Percentiles rank a stretch among this genome's conserved stretches.
Conservation (phyloP, 1,284 basidiomycete genomes). For the Pterula multifida region DNA sequence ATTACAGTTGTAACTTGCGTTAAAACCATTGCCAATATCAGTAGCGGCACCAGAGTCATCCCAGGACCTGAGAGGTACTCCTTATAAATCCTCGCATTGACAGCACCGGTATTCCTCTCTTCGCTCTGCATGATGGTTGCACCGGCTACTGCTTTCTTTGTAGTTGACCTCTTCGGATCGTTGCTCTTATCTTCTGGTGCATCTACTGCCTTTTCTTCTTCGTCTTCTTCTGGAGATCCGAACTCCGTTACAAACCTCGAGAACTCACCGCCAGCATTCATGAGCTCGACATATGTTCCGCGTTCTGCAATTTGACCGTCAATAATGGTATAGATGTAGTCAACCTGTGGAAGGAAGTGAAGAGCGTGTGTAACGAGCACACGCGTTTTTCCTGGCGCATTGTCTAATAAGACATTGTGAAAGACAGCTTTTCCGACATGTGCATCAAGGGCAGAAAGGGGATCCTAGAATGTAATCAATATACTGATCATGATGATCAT, state of each 20-base stretch:
- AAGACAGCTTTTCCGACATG: constrained; percentile 85
- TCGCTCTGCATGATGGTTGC: constrained; percentile 52
- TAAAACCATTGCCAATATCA: constrained; percentile 37
- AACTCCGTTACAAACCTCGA: constrained; percentile 59
- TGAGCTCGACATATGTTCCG: constrained; percentile 64
- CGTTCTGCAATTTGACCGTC: constrained; percentile 69
- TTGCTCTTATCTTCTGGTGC: constrained; percentile 20
- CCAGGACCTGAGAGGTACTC: constrained; percentile 39
- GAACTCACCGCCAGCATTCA: constrained; percentile 57
- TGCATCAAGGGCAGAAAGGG: constrained; percentile 69
- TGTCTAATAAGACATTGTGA: constrained; percentile 68
- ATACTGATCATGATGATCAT: not conserved
- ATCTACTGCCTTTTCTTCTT: constrained; percentile 14
- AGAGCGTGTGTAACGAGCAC: constrained; percentile 78
- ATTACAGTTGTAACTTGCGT: constrained; percentile 51
- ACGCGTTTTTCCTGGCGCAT: constrained; percentile 55
- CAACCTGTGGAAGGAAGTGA: constrained; percentile 70
- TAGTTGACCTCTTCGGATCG: constrained; percentile 19
- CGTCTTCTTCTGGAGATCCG: constrained; percentile 28
- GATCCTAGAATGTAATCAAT: constrained; percentile 33
- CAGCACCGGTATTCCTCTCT: constrained; percentile 49
- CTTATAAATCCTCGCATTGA: constrained; percentile 38
- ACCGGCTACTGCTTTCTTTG: constrained; percentile 24
- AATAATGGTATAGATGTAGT: constrained; percentile 60
- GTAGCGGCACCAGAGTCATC: constrained; percentile 35